A percentile compares a stretch with the other conserved stretches of the same genome.
These are phyloP conservation scores for Geotrichum siamense DNA, from an alignment of 1,139 yeast genomes.

Conservation along the genomic window DNA sequence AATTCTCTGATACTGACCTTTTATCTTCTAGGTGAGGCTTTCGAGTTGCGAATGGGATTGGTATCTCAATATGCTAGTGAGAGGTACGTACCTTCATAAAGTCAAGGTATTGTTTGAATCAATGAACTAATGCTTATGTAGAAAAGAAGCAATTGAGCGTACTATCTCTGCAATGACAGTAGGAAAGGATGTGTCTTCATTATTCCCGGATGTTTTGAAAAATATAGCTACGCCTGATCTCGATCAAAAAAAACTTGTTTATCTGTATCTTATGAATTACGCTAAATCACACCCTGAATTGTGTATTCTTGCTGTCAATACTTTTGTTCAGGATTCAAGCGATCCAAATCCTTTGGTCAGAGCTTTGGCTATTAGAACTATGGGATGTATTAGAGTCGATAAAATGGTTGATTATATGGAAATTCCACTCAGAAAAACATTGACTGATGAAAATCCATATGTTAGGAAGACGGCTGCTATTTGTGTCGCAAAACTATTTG, in stretches of 20 bases:
- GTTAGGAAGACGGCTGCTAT: constrained; percentile 97
- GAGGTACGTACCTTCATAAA: constrained; percentile 9
- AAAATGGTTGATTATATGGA: constrained; percentile 94
- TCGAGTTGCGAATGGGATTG: constrained; percentile 79
- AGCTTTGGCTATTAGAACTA: constrained; percentile 93
- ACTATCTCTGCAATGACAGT: constrained; percentile 98
- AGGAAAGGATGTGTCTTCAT: constrained; percentile 93
- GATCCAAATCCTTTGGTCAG: constrained; percentile 95
- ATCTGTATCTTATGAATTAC: constrained; percentile 90
- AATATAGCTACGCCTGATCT: constrained; percentile 95
- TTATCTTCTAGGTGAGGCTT: constrained; percentile 83
- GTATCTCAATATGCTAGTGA: constrained; percentile 85
- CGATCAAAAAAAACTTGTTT: constrained; percentile 94
- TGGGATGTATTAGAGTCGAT: constrained; percentile 97
- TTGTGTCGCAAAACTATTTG: constrained; percentile 92
- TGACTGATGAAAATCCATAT: constrained; percentile 90
- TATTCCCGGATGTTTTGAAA: constrained; percentile 93
- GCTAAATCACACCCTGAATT: constrained; percentile 95
- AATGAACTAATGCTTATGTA: constrained; percentile 9
- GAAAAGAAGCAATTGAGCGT: constrained; percentile 93
- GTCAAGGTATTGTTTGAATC: background rate
- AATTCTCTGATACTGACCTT: too few relatives aligned
- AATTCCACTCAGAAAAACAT: constrained; percentile 75
- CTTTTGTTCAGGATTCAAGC: constrained; percentile 89
- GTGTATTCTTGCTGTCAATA: constrained; percentile 92